Percentiles rank a stretch among this genome's conserved stretches.
phyloP scores from a whole-genome alignment of 2,329 filamentous ascomycete species.

The Aspergillus sp. region DNA sequence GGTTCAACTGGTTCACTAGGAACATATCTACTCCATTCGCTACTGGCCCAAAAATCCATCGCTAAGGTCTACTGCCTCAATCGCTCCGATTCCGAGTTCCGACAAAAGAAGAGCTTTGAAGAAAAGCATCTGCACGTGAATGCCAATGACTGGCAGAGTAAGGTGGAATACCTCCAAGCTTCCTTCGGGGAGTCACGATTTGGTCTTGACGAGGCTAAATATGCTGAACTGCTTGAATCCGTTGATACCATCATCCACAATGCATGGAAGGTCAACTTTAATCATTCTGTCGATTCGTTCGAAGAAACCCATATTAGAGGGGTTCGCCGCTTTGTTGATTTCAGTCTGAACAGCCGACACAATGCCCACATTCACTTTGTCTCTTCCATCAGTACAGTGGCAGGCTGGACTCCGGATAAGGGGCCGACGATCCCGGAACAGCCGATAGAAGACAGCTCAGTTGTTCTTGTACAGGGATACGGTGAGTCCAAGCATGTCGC shows the following conservation, averaged over 20 bases:
- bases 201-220: constrained; percentile 18
- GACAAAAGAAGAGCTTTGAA: constrained; percentile 39
- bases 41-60: constrained; percentile 29
- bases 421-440: too few relatives aligned
- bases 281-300: constrained; percentile 27
- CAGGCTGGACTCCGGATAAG: too few relatives aligned
- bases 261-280: constrained; percentile 35
- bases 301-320: constrained; percentile 22
- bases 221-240: constrained; percentile 16
- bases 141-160: constrained; percentile 16
- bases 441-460: too few relatives aligned
- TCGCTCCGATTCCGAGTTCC: constrained; percentile 36
- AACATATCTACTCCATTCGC: constrained; percentile 40
- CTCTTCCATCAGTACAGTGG: too few relatives aligned
- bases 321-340: too few relatives aligned
- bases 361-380: too few relatives aligned
- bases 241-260: constrained; percentile 29
- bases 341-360: too few relatives aligned
- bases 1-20: constrained; percentile 47
- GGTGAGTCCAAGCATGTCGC: too few relatives aligned
- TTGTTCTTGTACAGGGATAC: too few relatives aligned
- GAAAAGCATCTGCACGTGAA: too few relatives aligned
- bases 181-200: constrained; percentile 21
- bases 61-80: constrained; percentile 45
- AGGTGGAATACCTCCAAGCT: constrained; percentile 29